phyloP scores from a whole-genome alignment of 495 filamentous ascomycete species.

The Penicillium subrubescens region DNA sequence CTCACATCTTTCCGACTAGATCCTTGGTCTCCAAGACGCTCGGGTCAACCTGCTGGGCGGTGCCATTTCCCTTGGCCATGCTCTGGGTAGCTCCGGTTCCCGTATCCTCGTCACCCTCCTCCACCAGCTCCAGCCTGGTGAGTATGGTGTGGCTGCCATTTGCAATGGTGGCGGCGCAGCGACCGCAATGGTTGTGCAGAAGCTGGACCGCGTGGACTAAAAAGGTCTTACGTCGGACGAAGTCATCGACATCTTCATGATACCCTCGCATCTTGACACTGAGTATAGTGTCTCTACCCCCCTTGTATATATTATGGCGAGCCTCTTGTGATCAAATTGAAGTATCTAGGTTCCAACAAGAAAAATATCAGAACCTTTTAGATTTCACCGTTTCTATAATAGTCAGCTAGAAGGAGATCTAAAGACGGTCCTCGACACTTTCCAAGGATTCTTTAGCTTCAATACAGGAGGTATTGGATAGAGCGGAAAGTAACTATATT shows the following conservation, averaged over 20 bases:
- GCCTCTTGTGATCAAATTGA: not conserved
- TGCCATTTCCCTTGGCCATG: constrained; percentile 92
- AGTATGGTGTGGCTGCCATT: constrained; percentile 94
- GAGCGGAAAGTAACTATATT: not conserved
- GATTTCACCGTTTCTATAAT: not conserved
- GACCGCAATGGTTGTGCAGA: constrained; percentile 89
- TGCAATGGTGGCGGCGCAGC: constrained; percentile 96
- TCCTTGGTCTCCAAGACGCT: constrained; percentile 73
- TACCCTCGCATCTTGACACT: constrained; percentile 20
- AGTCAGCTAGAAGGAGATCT: not conserved
- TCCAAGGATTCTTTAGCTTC: not conserved
- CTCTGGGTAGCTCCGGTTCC: constrained; percentile 90
- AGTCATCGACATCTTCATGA: constrained; percentile 15
- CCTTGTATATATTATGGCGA: constrained; percentile 11
- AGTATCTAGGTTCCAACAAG: not conserved
- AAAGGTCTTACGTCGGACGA: not conserved
- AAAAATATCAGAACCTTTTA: not conserved
- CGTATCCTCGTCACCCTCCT: constrained; percentile 88
- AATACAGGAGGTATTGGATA: not conserved
- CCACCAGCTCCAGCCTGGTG: constrained; percentile 84
- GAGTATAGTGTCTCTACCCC: not conserved
- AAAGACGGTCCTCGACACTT: not conserved
- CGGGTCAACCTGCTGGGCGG: constrained; percentile 88
- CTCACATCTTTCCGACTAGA: constrained; percentile 45
- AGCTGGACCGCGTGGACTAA: constrained; percentile 65